phyloP scores from a whole-genome alignment of 2,329 filamentous ascomycete species.

The Ophioceras dolichostomum region DNA sequence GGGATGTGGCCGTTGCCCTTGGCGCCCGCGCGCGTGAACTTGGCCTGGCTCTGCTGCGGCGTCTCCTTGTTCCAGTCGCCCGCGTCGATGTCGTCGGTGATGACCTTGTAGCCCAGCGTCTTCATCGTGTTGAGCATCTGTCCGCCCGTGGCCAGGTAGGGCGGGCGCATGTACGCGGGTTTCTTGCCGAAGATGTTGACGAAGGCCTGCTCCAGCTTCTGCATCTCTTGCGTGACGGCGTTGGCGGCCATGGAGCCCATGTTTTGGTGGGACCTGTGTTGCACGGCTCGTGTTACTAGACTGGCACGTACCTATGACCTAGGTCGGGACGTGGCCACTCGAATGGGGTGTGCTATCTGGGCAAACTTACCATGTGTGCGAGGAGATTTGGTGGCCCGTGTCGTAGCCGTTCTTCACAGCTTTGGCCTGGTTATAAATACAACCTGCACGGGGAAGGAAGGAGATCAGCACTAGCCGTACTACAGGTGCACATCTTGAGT shows the following conservation, averaged over 20 bases:
- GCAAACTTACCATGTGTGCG: conserved; percentile 33
- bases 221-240: conserved; percentile 33
- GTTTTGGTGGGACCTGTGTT: conserved; percentile 30
- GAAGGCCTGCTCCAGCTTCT: conserved; percentile 34
- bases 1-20: conserved; percentile 37
- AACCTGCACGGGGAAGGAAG: conserved; percentile 12
- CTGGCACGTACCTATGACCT: no score
- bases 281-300: conserved; percentile 1
- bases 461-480: not conserved
- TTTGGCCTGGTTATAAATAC: conserved; percentile 34
- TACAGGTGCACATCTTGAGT: conserved; percentile 10
- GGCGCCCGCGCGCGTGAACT: conserved; percentile 32
- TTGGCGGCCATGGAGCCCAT: conserved; percentile 24
- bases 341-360: not conserved
- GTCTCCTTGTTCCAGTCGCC: conserved; percentile 46
- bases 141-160: conserved; percentile 34
- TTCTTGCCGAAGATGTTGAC: conserved; percentile 36
- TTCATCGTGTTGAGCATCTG: conserved; percentile 27
- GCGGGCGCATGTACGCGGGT: conserved; percentile 36
- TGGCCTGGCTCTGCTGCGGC: conserved; percentile 36
- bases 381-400: conserved; percentile 39
- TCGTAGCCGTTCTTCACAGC: conserved; percentile 41
- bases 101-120: conserved; percentile 43
- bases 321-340: no score
- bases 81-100: conserved; percentile 48